phyloP scores from a whole-genome alignment of 2,329 filamentous ascomycete species.

The Sordariomycetes sp. region DNA sequence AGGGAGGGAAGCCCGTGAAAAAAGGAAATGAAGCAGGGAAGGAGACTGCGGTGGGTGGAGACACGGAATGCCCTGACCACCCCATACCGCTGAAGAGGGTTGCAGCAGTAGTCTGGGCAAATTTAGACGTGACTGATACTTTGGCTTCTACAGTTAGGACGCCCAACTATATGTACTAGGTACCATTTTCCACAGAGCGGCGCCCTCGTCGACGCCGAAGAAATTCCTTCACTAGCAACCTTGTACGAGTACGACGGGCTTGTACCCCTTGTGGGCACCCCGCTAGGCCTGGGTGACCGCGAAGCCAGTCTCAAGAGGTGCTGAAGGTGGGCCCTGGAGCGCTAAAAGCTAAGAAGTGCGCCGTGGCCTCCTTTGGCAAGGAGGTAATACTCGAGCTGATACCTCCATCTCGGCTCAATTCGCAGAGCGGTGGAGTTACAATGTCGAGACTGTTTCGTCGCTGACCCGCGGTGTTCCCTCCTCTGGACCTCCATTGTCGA shows the following conservation, averaged over 20 bases:
- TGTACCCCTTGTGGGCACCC: not conserved
- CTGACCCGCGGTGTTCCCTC: too few relatives aligned
- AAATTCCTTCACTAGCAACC: not conserved
- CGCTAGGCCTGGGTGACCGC: not conserved
- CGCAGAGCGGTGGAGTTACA: too few relatives aligned
- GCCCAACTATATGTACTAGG: not conserved
- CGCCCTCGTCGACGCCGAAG: not conserved
- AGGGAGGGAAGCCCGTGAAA: slow-evolving; percentile 18
- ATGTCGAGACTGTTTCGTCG: too few relatives aligned
- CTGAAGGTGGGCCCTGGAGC: not conserved
- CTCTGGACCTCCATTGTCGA: not conserved
- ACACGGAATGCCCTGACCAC: not conserved
- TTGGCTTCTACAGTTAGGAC: not conserved
- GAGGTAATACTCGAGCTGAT: too few relatives aligned
- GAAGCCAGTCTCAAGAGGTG: not conserved
- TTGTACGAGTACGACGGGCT: not conserved
- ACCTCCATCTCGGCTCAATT: too few relatives aligned
- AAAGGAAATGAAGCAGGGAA: slow-evolving; percentile 4
- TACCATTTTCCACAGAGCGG: not conserved
- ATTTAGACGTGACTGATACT: not conserved
- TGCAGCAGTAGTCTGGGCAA: not conserved
- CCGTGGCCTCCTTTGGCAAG: too few relatives aligned
- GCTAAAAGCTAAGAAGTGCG: too few relatives aligned
- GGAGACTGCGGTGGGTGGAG: not conserved
- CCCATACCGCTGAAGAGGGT: not conserved